phyloP scores from a whole-genome alignment of 2,329 filamentous ascomycete species.

The Fusarium virguliforme region DNA sequence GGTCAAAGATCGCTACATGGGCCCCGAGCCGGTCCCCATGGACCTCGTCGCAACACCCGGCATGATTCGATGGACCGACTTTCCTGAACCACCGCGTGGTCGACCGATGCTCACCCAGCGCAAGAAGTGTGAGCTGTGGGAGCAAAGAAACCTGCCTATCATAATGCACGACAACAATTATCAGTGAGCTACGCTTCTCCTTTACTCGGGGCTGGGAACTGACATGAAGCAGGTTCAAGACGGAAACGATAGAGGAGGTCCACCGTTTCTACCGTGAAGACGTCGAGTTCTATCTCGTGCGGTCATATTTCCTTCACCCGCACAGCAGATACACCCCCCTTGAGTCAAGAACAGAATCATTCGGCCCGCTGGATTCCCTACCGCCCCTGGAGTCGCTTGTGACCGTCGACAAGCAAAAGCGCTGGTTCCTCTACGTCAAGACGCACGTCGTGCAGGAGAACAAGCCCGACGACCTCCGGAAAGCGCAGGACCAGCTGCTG shows the following conservation, averaged over 20 bases:
- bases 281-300: conserved; percentile 68
- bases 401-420: conserved; percentile 64
- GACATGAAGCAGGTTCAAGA: conserved; percentile 61
- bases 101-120: conserved; percentile 66
- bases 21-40: conserved; percentile 52
- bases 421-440: conserved; percentile 72
- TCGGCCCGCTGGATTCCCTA: conserved; percentile 52
- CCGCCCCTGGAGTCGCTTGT: conserved; percentile 65
- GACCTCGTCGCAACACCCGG: conserved; percentile 64
- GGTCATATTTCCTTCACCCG: conserved; percentile 62
- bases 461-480: conserved; percentile 71
- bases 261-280: conserved; percentile 70
- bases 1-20: conserved; percentile 64
- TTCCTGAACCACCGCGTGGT: conserved; percentile 70
- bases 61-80: conserved; percentile 71
- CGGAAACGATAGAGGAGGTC: conserved; percentile 69
- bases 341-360: conserved; percentile 39
- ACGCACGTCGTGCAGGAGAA: conserved; percentile 70
- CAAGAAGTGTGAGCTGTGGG: conserved; percentile 71
- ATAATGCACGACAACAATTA: conserved; percentile 69
- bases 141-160: conserved; percentile 64
- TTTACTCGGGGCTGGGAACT: background rate
- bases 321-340: conserved; percentile 56
- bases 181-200: conserved; percentile 58
- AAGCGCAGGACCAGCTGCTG: conserved; percentile 68